Conservation (phyloP, 257 asterid genomes). For the Solanum bulbocastanum region DNA sequence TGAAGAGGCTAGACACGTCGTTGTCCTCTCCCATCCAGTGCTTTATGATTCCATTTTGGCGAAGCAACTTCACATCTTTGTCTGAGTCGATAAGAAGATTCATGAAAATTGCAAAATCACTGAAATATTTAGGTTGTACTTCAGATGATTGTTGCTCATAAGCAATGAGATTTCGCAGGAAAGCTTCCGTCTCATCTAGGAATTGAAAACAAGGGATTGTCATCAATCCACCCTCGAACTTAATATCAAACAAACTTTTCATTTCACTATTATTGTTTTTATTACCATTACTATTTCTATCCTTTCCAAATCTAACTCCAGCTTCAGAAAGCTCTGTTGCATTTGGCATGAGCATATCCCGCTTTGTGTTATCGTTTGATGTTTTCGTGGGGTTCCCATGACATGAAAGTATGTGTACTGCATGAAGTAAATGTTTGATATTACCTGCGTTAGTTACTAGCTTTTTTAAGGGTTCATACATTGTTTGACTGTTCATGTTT, state of each 20-base stretch:
- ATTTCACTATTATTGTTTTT: too few relatives aligned
- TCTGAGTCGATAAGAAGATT: conserved; percentile 2
- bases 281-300: not conserved
- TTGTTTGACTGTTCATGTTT: too few relatives aligned
- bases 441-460: not conserved
- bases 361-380: fast-evolving
- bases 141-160: conserved; percentile 4
- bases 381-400: not conserved
- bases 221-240: not conserved
- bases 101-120: not conserved
- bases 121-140: not conserved
- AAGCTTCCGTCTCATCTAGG: not conserved
- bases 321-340: conserved; percentile 13
- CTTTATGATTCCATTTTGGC: not conserved
- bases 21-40: not conserved
- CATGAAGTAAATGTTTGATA: conserved; percentile 10
- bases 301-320: not conserved
- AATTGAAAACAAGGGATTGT: not conserved
- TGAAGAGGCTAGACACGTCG: conserved; percentile 1
- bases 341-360: not conserved
- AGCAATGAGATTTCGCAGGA: conserved; percentile 8
- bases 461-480: not conserved
- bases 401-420: not conserved
- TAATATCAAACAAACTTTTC: conserved; percentile 1
- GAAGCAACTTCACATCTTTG: conserved; percentile 1